Conservation (phyloP, 164 flowering plant genomes). For the Tinospora cordifolia region DNA sequence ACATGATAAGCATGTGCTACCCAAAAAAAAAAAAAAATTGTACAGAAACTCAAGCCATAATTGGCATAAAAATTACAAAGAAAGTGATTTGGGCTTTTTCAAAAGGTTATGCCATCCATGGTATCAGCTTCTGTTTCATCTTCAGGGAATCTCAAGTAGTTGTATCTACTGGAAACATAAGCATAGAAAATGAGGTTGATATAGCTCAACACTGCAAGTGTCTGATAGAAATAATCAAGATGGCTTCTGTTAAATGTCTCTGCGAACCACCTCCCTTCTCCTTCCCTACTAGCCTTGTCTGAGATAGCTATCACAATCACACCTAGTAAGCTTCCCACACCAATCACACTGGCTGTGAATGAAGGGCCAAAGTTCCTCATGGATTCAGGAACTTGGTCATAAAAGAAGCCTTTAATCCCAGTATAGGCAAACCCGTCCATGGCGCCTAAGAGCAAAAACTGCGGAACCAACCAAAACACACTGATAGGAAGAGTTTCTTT, state of each 20-base stretch:
- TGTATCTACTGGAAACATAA: constrained; percentile 8
- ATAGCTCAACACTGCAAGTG: constrained; percentile 8
- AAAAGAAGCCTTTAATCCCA: constrained; percentile 18
- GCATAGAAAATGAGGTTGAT: constrained; percentile 14
- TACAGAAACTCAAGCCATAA: no score
- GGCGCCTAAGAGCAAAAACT: constrained; percentile 18
- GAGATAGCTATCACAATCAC: constrained; percentile 11
- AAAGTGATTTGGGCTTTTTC: background rate
- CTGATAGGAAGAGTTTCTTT: constrained; percentile 16
- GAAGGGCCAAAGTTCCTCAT: constrained; percentile 15
- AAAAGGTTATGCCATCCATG: constrained; percentile 6
- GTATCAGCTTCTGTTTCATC: constrained; percentile 9
- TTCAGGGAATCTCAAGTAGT: constrained; percentile 4
- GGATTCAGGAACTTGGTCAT: constrained; percentile 15
- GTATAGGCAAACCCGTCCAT: constrained; percentile 16
- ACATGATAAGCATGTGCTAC: no score
- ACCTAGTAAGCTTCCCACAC: constrained; percentile 15
- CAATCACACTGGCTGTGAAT: constrained; percentile 16
- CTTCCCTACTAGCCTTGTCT: constrained; percentile 10
- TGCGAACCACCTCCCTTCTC: constrained; percentile 20
- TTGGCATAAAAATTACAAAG: background rate
- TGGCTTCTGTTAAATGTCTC: constrained; percentile 16
- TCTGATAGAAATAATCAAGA: constrained; percentile 19
- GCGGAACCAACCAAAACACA: constrained; percentile 21
- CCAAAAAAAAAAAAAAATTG: no score